phyloP scores from a whole-genome alignment of 495 filamentous ascomycete species.

The Immersiella caudata region DNA sequence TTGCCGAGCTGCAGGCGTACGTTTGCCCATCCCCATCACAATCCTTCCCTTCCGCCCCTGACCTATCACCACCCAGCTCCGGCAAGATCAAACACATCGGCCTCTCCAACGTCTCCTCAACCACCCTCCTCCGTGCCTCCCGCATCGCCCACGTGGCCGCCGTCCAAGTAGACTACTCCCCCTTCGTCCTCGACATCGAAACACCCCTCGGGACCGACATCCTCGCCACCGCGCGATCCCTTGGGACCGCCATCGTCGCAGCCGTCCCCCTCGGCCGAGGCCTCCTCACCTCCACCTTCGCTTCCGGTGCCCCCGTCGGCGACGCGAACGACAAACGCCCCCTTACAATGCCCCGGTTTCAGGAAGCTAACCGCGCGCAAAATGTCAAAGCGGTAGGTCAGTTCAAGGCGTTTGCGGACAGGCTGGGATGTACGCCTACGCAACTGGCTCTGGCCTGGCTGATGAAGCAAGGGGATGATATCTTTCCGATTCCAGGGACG shows the following conservation, averaged over 20 bases:
- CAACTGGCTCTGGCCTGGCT: conserved; percentile 81
- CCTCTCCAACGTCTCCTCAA: conserved; percentile 45
- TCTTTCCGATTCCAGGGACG: conserved; percentile 82
- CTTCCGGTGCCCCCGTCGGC: background rate
- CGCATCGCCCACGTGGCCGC: conserved; percentile 36
- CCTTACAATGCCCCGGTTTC: conserved; percentile 70
- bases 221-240: conserved; percentile 67
- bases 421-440: conserved; percentile 68
- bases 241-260: conserved; percentile 71
- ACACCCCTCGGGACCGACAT: conserved; percentile 53
- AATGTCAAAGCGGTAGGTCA: conserved; percentile 72
- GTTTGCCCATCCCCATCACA: conserved; percentile 13
- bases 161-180: conserved; percentile 37
- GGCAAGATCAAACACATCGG: conserved; percentile 57
- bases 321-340: conserved; percentile 50
- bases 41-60: background rate
- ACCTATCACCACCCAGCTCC: conserved; percentile 30
- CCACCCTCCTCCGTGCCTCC: conserved; percentile 45
- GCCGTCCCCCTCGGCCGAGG: conserved; percentile 52
- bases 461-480: conserved; percentile 59
- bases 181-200: conserved; percentile 60
- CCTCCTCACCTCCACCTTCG: conserved; percentile 44
- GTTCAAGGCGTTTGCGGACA: conserved; percentile 64
- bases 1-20: conserved; percentile 55
- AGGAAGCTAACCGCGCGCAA: conserved; percentile 64